These are phyloP conservation scores for Leccinum truebloodii DNA, from an alignment of 768 basidiomycete species.

Conservation along the genomic window DNA sequence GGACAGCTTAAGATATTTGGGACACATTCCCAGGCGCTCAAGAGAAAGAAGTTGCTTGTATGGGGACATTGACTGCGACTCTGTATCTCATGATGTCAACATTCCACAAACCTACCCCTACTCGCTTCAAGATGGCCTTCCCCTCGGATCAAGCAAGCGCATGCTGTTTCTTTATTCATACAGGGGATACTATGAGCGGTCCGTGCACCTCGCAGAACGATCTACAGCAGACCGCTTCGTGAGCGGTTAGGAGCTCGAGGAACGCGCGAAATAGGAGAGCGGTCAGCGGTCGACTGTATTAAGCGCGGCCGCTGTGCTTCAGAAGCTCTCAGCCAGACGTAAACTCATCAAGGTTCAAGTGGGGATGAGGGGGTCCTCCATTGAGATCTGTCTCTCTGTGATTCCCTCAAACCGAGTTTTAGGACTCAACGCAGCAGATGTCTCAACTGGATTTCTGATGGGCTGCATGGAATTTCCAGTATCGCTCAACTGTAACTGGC, in stretches of 20 bases:
- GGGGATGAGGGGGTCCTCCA: not conserved
- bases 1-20: not conserved
- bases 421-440: not conserved
- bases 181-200: not conserved
- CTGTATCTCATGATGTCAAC: conserved; percentile 93
- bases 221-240: not conserved
- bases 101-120: conserved; percentile 90
- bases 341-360: not conserved
- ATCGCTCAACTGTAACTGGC: not conserved
- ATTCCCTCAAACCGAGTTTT: not conserved
- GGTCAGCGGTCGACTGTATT: not conserved
- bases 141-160: conserved; percentile 88
- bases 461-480: not conserved
- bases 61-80: conserved; percentile 93
- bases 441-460: not conserved
- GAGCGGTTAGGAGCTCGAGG: not conserved
- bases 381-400: not conserved
- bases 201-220: not conserved
- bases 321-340: not conserved
- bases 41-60: conserved; percentile 90
- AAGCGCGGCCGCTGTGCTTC: not conserved
- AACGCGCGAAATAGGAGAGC: not conserved
- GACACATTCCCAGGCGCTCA: conserved; percentile 65
- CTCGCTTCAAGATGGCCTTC: conserved; percentile 94
- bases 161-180: conserved; percentile 8